Conservation (phyloP, 1,284 basidiomycete species). For the Coriolopsis trogii region DNA sequence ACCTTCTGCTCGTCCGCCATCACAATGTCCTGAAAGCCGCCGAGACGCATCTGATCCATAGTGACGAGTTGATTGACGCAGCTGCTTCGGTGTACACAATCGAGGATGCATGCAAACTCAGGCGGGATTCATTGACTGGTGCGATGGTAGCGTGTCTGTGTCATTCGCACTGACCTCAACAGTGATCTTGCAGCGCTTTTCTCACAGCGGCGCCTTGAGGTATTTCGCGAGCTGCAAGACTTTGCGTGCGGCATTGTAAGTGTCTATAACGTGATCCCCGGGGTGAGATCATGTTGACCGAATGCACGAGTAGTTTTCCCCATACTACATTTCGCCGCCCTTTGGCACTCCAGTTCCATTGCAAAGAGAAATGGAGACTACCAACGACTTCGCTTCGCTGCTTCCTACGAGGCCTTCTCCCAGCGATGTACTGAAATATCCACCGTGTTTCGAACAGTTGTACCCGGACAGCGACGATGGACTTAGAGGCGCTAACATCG, state of each 20-base stretch:
- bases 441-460: constrained; percentile 4
- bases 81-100: constrained; percentile 6
- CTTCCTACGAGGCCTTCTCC: constrained; percentile 9
- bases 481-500: not conserved
- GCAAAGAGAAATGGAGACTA: too few relatives aligned
- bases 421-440: constrained; percentile 12
- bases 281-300: too few relatives aligned
- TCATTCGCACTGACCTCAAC: not conserved
- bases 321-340: not conserved
- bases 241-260: constrained; percentile 27
- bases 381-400: constrained; percentile 7
- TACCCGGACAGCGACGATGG: constrained; percentile 16
- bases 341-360: not conserved
- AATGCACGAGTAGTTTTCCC: too few relatives aligned
- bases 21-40: constrained; percentile 26
- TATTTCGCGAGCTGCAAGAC: constrained; percentile 21
- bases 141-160: too few relatives aligned
- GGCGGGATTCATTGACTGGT: not conserved
- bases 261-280: not conserved
- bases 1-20: constrained; percentile 29
- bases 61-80: constrained; percentile 21
- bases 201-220: constrained; percentile 24
- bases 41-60: constrained; percentile 17
- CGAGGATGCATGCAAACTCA: constrained; percentile 6
- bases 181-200: constrained; percentile 26